Evolutionary conservation across 164 flowering plant genomes (phyloP).

Genomic region (Paratinospora sagittata): DNA sequence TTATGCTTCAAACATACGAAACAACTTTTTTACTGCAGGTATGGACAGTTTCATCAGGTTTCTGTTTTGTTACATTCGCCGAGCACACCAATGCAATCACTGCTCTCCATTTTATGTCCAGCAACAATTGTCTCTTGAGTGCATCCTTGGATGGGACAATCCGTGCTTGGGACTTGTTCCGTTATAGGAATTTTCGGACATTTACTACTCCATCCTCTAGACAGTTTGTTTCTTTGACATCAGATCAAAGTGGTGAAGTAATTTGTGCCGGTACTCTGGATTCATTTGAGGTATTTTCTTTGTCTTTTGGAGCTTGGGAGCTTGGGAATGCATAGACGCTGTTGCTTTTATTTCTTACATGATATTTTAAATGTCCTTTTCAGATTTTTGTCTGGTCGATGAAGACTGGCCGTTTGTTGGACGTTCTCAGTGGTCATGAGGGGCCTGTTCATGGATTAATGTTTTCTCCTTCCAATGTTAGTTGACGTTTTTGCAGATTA

Average conservation of each 20-base stretch:
- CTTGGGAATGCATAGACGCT: not conserved
- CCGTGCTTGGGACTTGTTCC: constrained; percentile 94
- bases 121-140: constrained; percentile 76
- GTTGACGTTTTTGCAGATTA: constrained; percentile 18
- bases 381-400: constrained; percentile 98
- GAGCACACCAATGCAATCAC: constrained; percentile 97
- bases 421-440: constrained; percentile 91
- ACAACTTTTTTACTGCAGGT: constrained; percentile 47
- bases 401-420: constrained; percentile 96
- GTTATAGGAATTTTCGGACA: constrained; percentile 93
- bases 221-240: constrained; percentile 91
- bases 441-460: constrained; percentile 96
- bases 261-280: constrained; percentile 97
- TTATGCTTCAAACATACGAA: not conserved
- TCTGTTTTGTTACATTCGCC: constrained; percentile 84
- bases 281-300: constrained; percentile 71
- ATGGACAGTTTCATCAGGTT: constrained; percentile 92
- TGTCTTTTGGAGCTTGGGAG: not conserved
- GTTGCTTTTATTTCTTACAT: constrained; percentile 8
- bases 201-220: constrained; percentile 83
- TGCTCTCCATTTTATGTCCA: constrained; percentile 86
- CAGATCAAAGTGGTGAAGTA: constrained; percentile 98
- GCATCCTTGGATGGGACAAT: constrained; percentile 99
- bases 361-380: not conserved
- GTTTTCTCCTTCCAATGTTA: constrained; percentile 91